Conservation (phyloP, 805 yeast genomes). For the Jamesozyma piceae region DNA sequence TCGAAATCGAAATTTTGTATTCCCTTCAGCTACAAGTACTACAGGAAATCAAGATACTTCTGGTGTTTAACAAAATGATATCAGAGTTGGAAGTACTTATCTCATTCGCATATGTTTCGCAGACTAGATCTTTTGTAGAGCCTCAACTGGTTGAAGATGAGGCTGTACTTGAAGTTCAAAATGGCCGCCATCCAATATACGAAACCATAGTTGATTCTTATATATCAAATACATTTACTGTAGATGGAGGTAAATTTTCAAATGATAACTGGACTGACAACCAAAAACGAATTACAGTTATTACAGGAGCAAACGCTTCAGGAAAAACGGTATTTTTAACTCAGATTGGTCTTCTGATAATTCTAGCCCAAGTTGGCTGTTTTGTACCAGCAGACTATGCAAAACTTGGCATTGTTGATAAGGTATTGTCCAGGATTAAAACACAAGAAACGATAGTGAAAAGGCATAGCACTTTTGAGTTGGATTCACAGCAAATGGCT, state of each 20-base stretch:
- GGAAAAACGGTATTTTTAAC: constrained; percentile 45
- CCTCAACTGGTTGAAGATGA: constrained; percentile 28
- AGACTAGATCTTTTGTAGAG: constrained; percentile 20
- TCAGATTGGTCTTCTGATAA: constrained; percentile 41
- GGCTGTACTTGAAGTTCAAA: constrained; percentile 25
- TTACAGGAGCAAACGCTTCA: constrained; percentile 44
- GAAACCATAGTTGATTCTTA: constrained; percentile 33
- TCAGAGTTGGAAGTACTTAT: constrained; percentile 34
- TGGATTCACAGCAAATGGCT: constrained; percentile 39
- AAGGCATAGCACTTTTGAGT: constrained; percentile 41
- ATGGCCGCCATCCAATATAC: constrained; percentile 41
- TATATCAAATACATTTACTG: constrained; percentile 35
- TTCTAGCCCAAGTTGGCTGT: constrained; percentile 45
- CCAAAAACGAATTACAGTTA: constrained; percentile 26
- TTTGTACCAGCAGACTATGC: constrained; percentile 44
- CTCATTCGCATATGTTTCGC: constrained; percentile 30
- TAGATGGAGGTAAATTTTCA: constrained; percentile 19
- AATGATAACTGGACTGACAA: constrained; percentile 7
- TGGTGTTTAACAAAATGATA: constrained; percentile 16
- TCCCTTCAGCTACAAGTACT: constrained; percentile 24
- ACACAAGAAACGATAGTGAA: constrained; percentile 34
- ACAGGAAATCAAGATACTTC: constrained; percentile 8
- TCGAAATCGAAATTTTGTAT: constrained; percentile 35
- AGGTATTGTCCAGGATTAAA: constrained; percentile 38
- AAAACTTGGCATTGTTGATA: constrained; percentile 39